Evolutionary conservation across 208 protist species (phyloP), one percentile per base, ranked within the genome.

Genomic region (Acanthamoeba rhysodes): DNA sequence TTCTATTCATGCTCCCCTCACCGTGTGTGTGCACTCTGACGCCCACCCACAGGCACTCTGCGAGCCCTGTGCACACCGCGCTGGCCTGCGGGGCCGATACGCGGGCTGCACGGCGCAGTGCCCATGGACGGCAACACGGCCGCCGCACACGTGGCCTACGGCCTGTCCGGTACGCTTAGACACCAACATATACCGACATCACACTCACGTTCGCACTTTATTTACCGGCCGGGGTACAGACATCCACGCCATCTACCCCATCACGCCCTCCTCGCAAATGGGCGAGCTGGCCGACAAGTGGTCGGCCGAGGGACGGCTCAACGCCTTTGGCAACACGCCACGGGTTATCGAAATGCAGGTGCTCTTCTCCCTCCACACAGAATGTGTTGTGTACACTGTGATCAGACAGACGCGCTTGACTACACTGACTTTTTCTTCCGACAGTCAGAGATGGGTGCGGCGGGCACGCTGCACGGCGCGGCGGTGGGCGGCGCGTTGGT

Each of bases 241-340:
- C 45, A 95, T 87, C 12, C 62, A 96, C 16, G 95, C 97, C 90
- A 98, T 98, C n/a, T 98, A 97, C 82, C 98, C 98, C n/a, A 98
- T 98, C 66, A 97, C 97, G 6, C 98, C 98, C 24, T 97, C 97
- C 2, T 95, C 98, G 20, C 74, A 95, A 12, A 98, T 98, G 97
- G 97, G 96, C 53, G 98, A 98, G 88, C 76, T 95, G 34, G 84
- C 94, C 41, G 97, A 98, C 45, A 80, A 78, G 22, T 98, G 97
- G 97, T 14, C 96, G 10, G 41, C 90, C 32, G 27, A 74, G 45
- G 95, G 96, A 27, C 76, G 90, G 16, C 95, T 94, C 27, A 98
- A 98, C 66, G 78, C 96, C 14, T 98, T 98, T 53, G 97, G 96
- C 24, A 76, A 76, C 68, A 76, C 32, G 27, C 68, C 68, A 14